Evolutionary conservation across 2,329 filamentous ascomycete genomes (phyloP), one percentile per base, ranked within the genome.

Genomic region (Colletotrichum gloeosporioides): DNA sequence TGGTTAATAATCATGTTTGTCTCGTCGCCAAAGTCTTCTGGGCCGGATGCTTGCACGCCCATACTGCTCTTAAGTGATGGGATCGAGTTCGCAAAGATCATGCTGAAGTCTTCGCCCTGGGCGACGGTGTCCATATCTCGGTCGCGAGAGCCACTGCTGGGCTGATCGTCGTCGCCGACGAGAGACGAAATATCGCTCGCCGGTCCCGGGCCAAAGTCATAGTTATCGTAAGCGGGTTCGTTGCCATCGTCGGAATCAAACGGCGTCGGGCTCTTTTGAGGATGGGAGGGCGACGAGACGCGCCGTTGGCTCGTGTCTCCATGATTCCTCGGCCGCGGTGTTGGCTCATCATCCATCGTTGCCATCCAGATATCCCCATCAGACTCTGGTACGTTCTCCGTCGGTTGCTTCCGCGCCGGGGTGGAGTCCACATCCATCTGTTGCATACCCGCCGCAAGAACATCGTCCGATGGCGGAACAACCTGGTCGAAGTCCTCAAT

Each of bases 1-100:
- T 87, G 87, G 79, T 89, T 91, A 70, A 92, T 90, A 64, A 92
- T 91, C 55, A 89, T 81, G 70, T 87, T 91, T 1, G 90, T 92
- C 36, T 88, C 88, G 22, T 92, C 90, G 6, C 90, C 91, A 77
- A 91, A 85, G 34, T 90, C 88, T 10, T 86, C 84, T 5, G 85
- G 81, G 2, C 81, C 79, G 4, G 83, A 82, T 4, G 82, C 81
- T 29, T 83, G 82, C n/a, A 80, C 78, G 75, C 81, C 84, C 71
- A 86, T 82, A 44, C 85, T 85, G 3, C 83, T 85, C 44, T 88
- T 87, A 71, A 91, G 84, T 0, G 89, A 90, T 4, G 88, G 89
- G 22, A 92, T 83, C 3, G 89, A 90, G 62, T 90, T 87, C 76
- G 91, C 86, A 36, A 89, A 89, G 72, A 92, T 92, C 89, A 91